Conservation (phyloP, 768 basidiomycete species). For the Lactarius evosmus region DNA sequence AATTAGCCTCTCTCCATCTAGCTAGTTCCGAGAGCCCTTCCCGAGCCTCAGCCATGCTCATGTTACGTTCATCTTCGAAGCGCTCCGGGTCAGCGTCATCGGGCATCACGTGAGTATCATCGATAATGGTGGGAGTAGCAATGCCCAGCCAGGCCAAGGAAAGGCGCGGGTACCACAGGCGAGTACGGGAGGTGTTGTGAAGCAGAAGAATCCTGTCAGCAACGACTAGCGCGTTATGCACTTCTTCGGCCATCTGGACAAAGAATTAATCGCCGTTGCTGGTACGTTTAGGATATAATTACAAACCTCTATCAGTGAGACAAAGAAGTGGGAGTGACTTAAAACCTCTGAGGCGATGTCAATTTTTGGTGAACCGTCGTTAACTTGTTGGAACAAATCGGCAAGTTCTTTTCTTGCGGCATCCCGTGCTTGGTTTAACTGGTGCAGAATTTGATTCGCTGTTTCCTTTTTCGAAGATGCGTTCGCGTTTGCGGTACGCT, state of each 20-base stretch:
- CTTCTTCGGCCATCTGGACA: conserved; percentile 44
- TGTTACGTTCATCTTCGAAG: conserved; percentile 13
- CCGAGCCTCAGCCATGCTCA: conserved; percentile 24
- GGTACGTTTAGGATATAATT: neutral
- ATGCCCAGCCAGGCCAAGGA: conserved; percentile 25
- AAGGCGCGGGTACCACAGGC: conserved; percentile 24
- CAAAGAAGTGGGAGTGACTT: conserved; percentile 41
- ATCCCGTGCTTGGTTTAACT: conserved; percentile 19
- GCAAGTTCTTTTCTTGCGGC: conserved; percentile 32
- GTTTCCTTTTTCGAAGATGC: conserved; percentile 22
- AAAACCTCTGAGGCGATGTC: conserved; percentile 33
- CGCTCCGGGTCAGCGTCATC: conserved; percentile 11
- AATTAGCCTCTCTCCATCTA: conserved; percentile 10
- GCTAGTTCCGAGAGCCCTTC: conserved; percentile 23
- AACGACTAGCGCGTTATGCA: conserved; percentile 37
- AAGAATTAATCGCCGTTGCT: neutral
- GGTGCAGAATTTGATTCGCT: neutral
- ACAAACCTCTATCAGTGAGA: conserved; percentile 45
- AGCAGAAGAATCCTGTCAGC: conserved; percentile 25
- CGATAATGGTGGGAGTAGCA: conserved; percentile 21
- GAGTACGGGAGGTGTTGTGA: conserved; percentile 18
- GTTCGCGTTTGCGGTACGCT: conserved; percentile 32
- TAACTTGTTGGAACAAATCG: conserved; percentile 35
- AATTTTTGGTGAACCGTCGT: conserved; percentile 31
- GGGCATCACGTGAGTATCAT: conserved; percentile 12